Evolutionary conservation across 2,329 filamentous ascomycete genomes (phyloP).

Genomic region (Neopestalotiopsis sp.): DNA sequence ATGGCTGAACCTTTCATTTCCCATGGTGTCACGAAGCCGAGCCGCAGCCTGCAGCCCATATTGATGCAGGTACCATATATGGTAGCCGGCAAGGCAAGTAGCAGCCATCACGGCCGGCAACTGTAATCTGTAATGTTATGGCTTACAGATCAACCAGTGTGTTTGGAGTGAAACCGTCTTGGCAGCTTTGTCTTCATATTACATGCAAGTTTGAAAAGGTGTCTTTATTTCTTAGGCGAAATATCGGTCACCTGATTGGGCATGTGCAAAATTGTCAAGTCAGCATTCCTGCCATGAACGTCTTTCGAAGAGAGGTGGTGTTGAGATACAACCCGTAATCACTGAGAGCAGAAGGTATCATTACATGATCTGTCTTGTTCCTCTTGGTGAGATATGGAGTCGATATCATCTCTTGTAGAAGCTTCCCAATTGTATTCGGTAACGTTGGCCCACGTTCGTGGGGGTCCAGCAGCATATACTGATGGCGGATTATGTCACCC

Average conservation of each 20-base stretch:
- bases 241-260: neutral
- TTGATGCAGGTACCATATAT: neutral
- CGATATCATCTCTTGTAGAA: neutral
- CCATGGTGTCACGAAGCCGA: neutral
- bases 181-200: neutral
- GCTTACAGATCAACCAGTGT: neutral
- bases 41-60: neutral
- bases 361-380: neutral
- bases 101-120: neutral
- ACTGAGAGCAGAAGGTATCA: conserved; percentile 5
- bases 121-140: neutral
- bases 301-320: neutral
- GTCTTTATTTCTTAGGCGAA: neutral
- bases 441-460: neutral
- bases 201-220: neutral
- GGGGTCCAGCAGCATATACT: neutral
- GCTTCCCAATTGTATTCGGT: neutral
- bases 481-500: neutral
- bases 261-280: neutral
- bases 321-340: neutral
- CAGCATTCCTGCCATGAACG: neutral
- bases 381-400: neutral
- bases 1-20: neutral
- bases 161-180: neutral
- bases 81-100: neutral